Evolutionary conservation across 495 filamentous ascomycete genomes (phyloP), one percentile per base, ranked within the genome.

Genomic region (Diplogelasinospora grovesii): DNA sequence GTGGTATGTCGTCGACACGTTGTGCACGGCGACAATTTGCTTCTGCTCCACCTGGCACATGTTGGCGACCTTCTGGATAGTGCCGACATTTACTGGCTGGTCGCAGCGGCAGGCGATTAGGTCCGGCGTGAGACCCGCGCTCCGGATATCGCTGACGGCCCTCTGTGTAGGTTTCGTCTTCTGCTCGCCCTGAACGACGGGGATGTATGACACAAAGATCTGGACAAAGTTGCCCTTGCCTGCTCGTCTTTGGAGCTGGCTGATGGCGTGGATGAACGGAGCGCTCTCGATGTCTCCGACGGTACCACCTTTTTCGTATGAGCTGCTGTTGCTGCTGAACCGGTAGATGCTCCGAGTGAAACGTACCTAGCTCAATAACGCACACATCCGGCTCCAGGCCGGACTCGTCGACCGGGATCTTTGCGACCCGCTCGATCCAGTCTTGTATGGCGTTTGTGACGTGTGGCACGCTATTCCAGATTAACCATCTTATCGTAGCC

Each of bases 101-200:
- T 85, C 79, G 56, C 90, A 96, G 43, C 92, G 86, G 58, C 93
- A 97, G 6, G 93, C 92, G 64, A 96, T 92, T 78, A 95, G 60
- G 60, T 98, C 92, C 8, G 92, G 92, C 41, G 78, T 79, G 41
- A 98, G 59, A 51, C 92, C 90, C 48, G 82, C 80, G 46, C 78
- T 85, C 32, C 89, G 75, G 26, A 84, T 81, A 46, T 85, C 77
- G 49, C 79, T 81, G 59, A 95, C 88, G 24, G 92, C 86, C 46
- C 83, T 74, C 59, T 97, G 92, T 0, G 92, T 97, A 1, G 92
- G 92, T 63, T 98, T 98, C 10, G 88, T 96, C 79, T 97, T 98
- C 64, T 92, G 78, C 67, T 97, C 92, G n/a, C 82, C 77, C 33
- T 18, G 33, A 15, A 62, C 46, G 3, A 89, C 65, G 0, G 88